Evolutionary conservation across 2,329 filamentous ascomycete species (phyloP).

Genomic region (Orbilia javanica): DNA sequence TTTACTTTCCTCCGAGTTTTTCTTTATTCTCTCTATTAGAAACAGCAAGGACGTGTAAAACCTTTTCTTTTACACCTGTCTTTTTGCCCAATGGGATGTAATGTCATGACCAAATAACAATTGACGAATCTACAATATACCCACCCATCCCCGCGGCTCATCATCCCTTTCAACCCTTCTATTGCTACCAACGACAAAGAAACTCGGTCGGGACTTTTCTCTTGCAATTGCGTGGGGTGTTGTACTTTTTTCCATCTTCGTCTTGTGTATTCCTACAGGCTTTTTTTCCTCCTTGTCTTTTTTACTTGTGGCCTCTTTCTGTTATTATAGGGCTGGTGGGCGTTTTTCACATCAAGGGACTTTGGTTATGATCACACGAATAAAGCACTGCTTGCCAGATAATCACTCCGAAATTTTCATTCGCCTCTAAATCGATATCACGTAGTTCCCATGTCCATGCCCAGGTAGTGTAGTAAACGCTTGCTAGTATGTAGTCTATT

Average conservation of each 20-base stretch:
- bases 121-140: conserved; percentile 34
- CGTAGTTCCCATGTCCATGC: not conserved
- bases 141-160: not conserved
- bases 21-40: conserved; percentile 21
- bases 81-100: conserved; percentile 36
- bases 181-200: conserved; percentile 5
- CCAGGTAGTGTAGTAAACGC: not conserved
- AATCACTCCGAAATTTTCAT: conserved; percentile 25
- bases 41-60: conserved; percentile 15
- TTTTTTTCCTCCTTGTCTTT: conserved; percentile 6
- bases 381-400: conserved; percentile 58
- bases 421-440: not conserved
- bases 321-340: conserved; percentile 58
- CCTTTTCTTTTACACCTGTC: conserved; percentile 3
- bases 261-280: conserved; percentile 46
- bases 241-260: conserved; percentile 25
- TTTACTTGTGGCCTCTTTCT: conserved; percentile 41
- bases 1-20: conserved; percentile 33
- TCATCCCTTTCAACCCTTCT: not conserved
- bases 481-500: conserved; percentile 19
- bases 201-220: conserved; percentile 33
- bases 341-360: conserved; percentile 56
- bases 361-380: conserved; percentile 58
- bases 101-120: conserved; percentile 58
- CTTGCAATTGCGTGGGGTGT: conserved; percentile 5